Evolutionary conservation across 2,329 filamentous ascomycete species (phyloP).

Genomic region (Cercospora brassicicola): DNA sequence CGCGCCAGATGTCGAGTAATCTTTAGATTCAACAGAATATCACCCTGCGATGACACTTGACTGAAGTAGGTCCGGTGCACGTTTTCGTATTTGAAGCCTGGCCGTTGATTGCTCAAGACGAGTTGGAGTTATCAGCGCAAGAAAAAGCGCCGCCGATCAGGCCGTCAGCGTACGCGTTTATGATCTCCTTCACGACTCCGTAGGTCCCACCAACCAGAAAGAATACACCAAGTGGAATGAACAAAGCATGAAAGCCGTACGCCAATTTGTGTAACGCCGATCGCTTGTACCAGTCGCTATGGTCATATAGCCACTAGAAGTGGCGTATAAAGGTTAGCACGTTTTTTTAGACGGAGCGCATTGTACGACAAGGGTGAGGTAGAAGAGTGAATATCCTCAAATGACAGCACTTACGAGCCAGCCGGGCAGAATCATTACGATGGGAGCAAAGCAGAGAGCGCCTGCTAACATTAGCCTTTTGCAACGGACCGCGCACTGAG

Average conservation of each 20-base stretch:
- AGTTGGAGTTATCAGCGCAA: slow-evolving; percentile 50
- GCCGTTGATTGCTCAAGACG: slow-evolving; percentile 12
- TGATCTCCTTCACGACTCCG: slow-evolving; percentile 53
- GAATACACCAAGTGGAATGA: slow-evolving; percentile 51
- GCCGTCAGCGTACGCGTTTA: slow-evolving; percentile 52
- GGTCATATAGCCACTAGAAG: slow-evolving; percentile 51
- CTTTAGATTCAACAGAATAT: background rate
- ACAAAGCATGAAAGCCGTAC: slow-evolving; percentile 45
- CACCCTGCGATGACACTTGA: background rate
- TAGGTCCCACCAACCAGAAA: slow-evolving; percentile 53
- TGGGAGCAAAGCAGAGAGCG: slow-evolving; percentile 51
- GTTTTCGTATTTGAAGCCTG: background rate
- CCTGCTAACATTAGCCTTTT: background rate
- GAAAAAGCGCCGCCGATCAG: slow-evolving; percentile 51
- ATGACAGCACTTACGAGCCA: slow-evolving; percentile 38
- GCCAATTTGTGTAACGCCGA: slow-evolving; percentile 38
- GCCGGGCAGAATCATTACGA: slow-evolving; percentile 52
- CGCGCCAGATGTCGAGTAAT: background rate
- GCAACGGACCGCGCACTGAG: background rate
- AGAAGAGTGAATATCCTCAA: background rate
- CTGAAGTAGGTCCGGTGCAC: background rate
- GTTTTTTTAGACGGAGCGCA: background rate
- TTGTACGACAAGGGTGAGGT: background rate
- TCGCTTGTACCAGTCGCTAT: slow-evolving; percentile 45
- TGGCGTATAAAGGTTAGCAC: background rate